phyloP scores from a whole-genome alignment of 257 asterid genomes.

The Gentiana dahurica region DNA sequence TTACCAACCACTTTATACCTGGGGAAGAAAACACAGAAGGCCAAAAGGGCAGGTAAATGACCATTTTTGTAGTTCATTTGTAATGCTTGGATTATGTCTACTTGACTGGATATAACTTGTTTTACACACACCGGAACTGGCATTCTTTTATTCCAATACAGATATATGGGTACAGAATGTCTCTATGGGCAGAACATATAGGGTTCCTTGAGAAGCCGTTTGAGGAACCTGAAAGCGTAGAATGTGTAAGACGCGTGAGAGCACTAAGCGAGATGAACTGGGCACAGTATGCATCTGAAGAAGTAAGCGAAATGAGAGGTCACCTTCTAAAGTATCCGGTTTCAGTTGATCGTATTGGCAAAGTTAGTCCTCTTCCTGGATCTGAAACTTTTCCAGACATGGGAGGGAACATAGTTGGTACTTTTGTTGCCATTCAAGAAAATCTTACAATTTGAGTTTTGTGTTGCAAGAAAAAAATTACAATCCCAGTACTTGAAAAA shows the following conservation, averaged over 20 bases:
- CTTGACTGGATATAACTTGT: no score
- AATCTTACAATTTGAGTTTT: slow-evolving; percentile 57
- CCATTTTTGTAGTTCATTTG: background rate
- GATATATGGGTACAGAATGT: slow-evolving; percentile 88
- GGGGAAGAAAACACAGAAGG: slow-evolving; percentile 40
- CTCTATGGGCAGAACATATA: slow-evolving; percentile 91
- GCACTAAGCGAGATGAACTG: slow-evolving; percentile 62
- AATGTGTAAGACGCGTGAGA: slow-evolving; percentile 64
- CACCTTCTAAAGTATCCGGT: slow-evolving; percentile 86
- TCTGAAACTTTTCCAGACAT: slow-evolving; percentile 73
- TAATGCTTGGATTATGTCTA: no score
- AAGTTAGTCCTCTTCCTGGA: slow-evolving; percentile 61
- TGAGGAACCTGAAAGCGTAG: slow-evolving; percentile 56
- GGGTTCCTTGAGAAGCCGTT: slow-evolving; percentile 54
- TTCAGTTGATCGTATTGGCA: slow-evolving; percentile 56
- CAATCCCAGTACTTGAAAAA: no score
- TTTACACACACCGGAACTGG: no score
- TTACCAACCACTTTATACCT: slow-evolving; percentile 74
- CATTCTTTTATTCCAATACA: slow-evolving; percentile 9
- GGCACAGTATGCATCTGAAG: slow-evolving; percentile 57
- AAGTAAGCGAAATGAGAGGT: slow-evolving; percentile 47
- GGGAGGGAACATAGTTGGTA: slow-evolving; percentile 78
- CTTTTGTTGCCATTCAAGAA: slow-evolving; percentile 67
- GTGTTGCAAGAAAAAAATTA: no score
- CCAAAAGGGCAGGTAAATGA: slow-evolving; percentile 79